A percentile compares a stretch with the other conserved stretches of the same genome.
These are phyloP conservation scores for Hypholoma fasciculare DNA, from an alignment of 768 basidiomycete species.

Conservation along the genomic window DNA sequence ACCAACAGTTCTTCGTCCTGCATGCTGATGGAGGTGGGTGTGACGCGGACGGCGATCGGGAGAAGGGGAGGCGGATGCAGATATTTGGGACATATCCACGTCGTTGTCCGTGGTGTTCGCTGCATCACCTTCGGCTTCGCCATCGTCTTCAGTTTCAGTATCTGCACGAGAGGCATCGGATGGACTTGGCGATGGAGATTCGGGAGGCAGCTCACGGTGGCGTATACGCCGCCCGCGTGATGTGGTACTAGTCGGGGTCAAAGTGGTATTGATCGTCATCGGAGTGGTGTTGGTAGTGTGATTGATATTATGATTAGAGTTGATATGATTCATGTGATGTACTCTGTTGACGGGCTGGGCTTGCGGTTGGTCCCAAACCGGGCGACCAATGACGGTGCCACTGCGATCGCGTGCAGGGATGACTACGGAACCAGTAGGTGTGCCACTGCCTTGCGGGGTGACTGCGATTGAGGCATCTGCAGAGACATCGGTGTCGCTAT, in stretches of 20 bases:
- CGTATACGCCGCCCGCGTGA: constrained; percentile 21
- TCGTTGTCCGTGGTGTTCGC: constrained; percentile 31
- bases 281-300: constrained; percentile 4
- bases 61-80: constrained; percentile 31
- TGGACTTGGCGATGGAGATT: constrained; percentile 44
- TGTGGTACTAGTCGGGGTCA: constrained; percentile 13
- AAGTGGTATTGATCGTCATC: constrained; percentile 4
- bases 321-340: not conserved
- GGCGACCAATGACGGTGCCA: constrained; percentile 71
- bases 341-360: not conserved
- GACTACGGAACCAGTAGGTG: constrained; percentile 63
- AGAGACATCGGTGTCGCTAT: constrained; percentile 61
- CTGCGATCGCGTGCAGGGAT: constrained; percentile 66
- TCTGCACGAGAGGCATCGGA: constrained; percentile 59
- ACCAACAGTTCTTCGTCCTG: constrained; percentile 33
- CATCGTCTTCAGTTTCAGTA: constrained; percentile 78
- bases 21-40: constrained; percentile 16
- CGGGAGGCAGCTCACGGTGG: constrained; percentile 26
- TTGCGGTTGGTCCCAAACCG: constrained; percentile 52
- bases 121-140: not conserved
- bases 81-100: constrained; percentile 32
- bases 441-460: constrained; percentile 59
- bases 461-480: constrained; percentile 60
- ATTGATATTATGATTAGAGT: not conserved
- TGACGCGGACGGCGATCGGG: constrained; percentile 27